phyloP scores from a whole-genome alignment of 495 filamentous ascomycete species.

The Trichocladium antarcticum region DNA sequence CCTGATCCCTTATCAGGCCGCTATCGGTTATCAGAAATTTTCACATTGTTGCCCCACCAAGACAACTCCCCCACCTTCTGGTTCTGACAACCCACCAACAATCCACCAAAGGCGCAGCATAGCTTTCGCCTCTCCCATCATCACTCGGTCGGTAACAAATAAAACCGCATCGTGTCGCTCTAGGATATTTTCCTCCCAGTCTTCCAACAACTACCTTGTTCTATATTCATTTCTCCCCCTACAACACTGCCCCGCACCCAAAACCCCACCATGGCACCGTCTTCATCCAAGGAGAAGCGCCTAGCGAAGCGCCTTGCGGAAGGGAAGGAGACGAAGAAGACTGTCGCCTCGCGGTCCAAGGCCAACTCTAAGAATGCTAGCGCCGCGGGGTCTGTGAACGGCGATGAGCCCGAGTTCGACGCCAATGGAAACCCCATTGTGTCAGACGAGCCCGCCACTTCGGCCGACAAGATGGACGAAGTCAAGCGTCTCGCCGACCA shows the following conservation, averaged over 20 bases:
- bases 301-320: conserved; percentile 86
- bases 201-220: neutral
- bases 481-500: conserved; percentile 64
- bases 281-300: conserved; percentile 94
- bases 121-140: conserved; percentile 13
- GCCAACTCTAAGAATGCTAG: conserved; percentile 55
- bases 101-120: conserved; percentile 23
- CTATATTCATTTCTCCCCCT: conserved; percentile 1
- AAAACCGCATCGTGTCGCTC: conserved; percentile 5
- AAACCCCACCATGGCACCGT: conserved; percentile 60
- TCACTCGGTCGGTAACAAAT: conserved; percentile 12
- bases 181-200: conserved; percentile 5
- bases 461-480: conserved; percentile 59
- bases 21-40: conserved; percentile 32
- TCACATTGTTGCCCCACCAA: conserved; percentile 27
- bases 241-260: neutral
- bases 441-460: conserved; percentile 57
- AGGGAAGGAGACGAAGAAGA: conserved; percentile 58
- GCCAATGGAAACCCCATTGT: conserved; percentile 48
- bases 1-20: conserved; percentile 19
- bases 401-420: conserved; percentile 52
- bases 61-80: conserved; percentile 23
- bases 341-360: conserved; percentile 54
- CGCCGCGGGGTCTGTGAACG: conserved; percentile 54
- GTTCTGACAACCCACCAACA: conserved; percentile 12